A percentile compares a stretch with the other conserved stretches of the same genome.
phyloP scores from a whole-genome alignment of 768 basidiomycete genomes.

The Hygrocybe punicea region DNA sequence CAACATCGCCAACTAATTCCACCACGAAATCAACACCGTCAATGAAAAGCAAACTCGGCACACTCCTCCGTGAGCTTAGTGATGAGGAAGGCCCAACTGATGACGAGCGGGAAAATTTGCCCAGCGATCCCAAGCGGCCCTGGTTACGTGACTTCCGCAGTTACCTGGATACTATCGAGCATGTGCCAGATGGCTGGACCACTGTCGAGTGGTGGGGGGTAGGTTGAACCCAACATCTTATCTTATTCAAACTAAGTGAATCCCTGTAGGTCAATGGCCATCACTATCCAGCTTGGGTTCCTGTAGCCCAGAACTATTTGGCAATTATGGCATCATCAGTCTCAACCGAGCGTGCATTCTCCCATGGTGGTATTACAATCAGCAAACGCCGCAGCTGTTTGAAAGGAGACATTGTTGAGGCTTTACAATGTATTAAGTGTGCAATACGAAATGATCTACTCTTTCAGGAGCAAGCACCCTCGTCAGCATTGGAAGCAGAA shows the following conservation, averaged over 20 bases:
- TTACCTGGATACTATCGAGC: conserved; percentile 18
- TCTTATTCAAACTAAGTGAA: not conserved
- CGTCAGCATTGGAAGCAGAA: not conserved
- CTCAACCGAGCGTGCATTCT: conserved; percentile 42
- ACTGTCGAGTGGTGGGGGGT: conserved; percentile 39
- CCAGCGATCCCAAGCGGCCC: conserved; percentile 8
- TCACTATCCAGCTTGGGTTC: conserved; percentile 34
- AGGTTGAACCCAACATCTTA: conserved; percentile 3
- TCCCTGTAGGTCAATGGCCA: conserved; percentile 20
- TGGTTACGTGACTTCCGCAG: conserved; percentile 21
- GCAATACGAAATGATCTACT: conserved; percentile 20
- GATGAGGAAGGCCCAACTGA: too few relatives aligned
- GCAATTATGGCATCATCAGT: conserved; percentile 40
- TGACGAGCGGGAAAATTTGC: too few relatives aligned
- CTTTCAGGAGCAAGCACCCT: conserved; percentile 21
- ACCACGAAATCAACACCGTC: too few relatives aligned
- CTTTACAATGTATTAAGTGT: conserved; percentile 31
- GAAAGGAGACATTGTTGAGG: conserved; percentile 36
- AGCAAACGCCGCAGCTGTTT: conserved; percentile 33
- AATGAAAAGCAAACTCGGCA: not conserved
- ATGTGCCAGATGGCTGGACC: conserved; percentile 14
- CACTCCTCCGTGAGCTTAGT: too few relatives aligned
- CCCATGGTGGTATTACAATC: conserved; percentile 38
- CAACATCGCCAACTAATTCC: too few relatives aligned
- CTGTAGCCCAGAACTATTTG: conserved; percentile 37